Percentiles rank a stretch among this genome's conserved stretches.
These are phyloP conservation scores for Seiridium unicorne DNA, from an alignment of 2,329 filamentous ascomycete genomes.

Conservation along the genomic window DNA sequence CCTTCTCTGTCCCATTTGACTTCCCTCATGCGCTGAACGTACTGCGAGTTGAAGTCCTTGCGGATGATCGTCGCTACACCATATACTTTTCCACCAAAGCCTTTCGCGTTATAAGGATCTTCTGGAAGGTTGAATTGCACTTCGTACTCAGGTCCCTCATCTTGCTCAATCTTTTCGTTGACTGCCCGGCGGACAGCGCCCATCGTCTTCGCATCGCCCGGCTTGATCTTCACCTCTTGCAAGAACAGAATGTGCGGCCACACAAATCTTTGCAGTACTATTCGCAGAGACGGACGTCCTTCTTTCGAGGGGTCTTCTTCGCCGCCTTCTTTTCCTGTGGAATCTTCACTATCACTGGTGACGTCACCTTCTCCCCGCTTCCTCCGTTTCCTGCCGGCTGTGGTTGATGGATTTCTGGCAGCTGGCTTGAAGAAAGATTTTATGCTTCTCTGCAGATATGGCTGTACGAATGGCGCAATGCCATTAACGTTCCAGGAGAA, in stretches of 20 bases:
- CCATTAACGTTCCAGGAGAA: conserved; percentile 15
- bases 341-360: not conserved
- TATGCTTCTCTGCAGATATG: conserved; percentile 9
- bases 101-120: conserved; percentile 47
- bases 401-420: conserved; percentile 35
- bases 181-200: conserved; percentile 3
- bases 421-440: conserved; percentile 4
- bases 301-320: conserved; percentile 7
- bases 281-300: conserved; percentile 7
- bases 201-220: conserved; percentile 5
- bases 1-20: conserved; percentile 53
- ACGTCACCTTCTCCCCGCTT: not conserved
- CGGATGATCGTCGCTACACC: conserved; percentile 50
- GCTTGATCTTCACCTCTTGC: conserved; percentile 14
- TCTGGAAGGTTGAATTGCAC: conserved; percentile 44
- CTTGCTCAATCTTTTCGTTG: not conserved
- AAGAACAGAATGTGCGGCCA: conserved; percentile 13
- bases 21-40: conserved; percentile 29
- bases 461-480: conserved; percentile 8
- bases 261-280: not conserved
- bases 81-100: conserved; percentile 48
- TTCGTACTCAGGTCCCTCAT: conserved; percentile 35
- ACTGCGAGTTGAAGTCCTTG: conserved; percentile 33
- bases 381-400: not conserved
- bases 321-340: conserved; percentile 23